Conservation (phyloP, 768 basidiomycete genomes). For the Lactarius deliciosus region DNA sequence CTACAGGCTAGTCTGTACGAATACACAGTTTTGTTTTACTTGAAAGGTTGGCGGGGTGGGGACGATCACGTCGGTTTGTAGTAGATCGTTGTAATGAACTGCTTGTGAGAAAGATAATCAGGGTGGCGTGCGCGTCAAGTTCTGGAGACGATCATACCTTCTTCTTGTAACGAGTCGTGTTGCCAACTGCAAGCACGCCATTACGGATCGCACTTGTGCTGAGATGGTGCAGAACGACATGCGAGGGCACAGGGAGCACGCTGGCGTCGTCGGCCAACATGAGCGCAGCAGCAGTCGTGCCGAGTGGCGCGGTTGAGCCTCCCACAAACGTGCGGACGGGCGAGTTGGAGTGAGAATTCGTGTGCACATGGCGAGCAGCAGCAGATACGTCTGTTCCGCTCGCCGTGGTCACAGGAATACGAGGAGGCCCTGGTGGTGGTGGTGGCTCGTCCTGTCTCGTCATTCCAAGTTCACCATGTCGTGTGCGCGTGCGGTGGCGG, state of each 20-base stretch:
- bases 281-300: conserved; percentile 29
- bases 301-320: conserved; percentile 11
- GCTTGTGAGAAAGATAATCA: conserved; percentile 9
- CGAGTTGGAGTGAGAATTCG: conserved; percentile 19
- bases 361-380: conserved; percentile 19
- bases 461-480: conserved; percentile 24
- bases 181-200: conserved; percentile 89
- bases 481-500: conserved; percentile 27
- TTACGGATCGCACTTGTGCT: conserved; percentile 94
- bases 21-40: conserved; percentile 17
- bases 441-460: conserved; percentile 24
- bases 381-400: conserved; percentile 36
- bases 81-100: conserved; percentile 86
- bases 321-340: conserved; percentile 30
- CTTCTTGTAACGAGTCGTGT: conserved; percentile 86
- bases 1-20: conserved; percentile 21
- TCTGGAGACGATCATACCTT: conserved; percentile 56
- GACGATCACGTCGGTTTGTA: conserved; percentile 61
- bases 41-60: neutral
- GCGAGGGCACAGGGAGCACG: conserved; percentile 88
- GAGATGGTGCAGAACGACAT: conserved; percentile 92
- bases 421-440: conserved; percentile 23
- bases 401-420: conserved; percentile 37
- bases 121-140: neutral
- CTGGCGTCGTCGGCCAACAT: conserved; percentile 82